Conservation (phyloP, 2,329 filamentous ascomycete genomes). For the Eutypella sp. region DNA sequence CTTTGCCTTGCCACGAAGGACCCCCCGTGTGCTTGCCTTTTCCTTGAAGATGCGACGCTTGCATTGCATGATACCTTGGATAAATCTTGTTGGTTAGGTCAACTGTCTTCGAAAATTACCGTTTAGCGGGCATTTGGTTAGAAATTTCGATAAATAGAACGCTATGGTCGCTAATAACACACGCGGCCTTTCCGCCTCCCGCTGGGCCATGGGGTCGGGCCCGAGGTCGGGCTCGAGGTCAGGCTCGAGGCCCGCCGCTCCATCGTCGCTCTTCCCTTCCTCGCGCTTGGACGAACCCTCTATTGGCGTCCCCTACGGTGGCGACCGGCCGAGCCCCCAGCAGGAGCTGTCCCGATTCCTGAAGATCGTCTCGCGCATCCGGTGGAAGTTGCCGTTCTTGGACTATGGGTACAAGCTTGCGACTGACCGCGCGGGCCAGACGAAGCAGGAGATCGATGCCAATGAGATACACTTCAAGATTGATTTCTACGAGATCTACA, state of each 20-base stretch:
- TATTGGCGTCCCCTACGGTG: neutral
- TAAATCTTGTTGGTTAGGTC: too few species aligned
- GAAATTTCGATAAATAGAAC: too few species aligned
- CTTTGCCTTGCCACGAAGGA: too few species aligned
- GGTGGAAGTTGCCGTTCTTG: conserved; percentile 60
- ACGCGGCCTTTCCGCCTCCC: neutral
- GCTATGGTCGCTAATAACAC: too few species aligned
- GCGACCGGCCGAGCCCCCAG: conserved; percentile 9
- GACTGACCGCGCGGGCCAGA: conserved; percentile 32
- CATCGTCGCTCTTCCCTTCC: neutral
- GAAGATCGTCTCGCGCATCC: conserved; percentile 55
- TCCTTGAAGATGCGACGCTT: too few species aligned
- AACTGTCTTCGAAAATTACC: too few species aligned
- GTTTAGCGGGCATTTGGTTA: too few species aligned
- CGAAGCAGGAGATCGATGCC: conserved; percentile 23
- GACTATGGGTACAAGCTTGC: conserved; percentile 52
- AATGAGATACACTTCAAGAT: conserved; percentile 67
- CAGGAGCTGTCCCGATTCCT: conserved; percentile 51
- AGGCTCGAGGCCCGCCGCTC: neutral
- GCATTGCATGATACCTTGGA: too few species aligned
- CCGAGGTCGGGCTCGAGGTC: neutral
- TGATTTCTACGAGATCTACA: conserved; percentile 74
- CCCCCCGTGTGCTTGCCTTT: too few species aligned
- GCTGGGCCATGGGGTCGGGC: neutral
- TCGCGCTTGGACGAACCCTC: neutral